A percentile compares a stretch with the other conserved stretches of the same genome.
These are phyloP conservation scores for Colletotrichum sp. DNA, from an alignment of 2,329 filamentous ascomycete genomes.

Conservation along the genomic window DNA sequence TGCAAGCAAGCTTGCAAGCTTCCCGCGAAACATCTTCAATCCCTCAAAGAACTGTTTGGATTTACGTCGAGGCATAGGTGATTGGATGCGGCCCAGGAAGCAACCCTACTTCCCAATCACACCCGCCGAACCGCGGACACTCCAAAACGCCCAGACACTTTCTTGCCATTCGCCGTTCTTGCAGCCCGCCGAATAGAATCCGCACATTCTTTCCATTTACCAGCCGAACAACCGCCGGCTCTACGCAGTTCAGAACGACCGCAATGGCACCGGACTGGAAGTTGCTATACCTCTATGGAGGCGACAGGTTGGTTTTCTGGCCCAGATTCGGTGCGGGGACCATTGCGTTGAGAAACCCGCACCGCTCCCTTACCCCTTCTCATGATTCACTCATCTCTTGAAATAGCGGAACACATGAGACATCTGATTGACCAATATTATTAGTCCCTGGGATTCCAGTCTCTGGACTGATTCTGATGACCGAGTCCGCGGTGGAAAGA, in stretches of 20 bases:
- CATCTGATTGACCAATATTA: neutral
- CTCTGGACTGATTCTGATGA: conserved; percentile 78
- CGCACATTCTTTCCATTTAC: neutral
- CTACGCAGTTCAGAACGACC: neutral
- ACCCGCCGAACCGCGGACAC: neutral
- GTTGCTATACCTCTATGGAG: conserved; percentile 43
- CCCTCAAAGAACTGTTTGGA: neutral
- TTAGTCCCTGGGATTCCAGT: conserved; percentile 61
- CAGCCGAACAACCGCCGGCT: neutral
- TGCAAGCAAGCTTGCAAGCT: neutral
- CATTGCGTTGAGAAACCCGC: neutral
- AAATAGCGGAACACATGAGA: neutral
- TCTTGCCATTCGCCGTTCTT: neutral
- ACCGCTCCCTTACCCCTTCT: neutral
- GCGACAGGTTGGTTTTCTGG: conserved; percentile 37
- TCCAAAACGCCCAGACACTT: neutral
- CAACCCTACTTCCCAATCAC: neutral
- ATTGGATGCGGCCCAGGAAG: neutral
- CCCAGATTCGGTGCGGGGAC: neutral
- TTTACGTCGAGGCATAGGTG: neutral
- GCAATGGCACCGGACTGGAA: conserved; percentile 17
- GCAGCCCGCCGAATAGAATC: neutral
- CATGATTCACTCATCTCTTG: too few relatives aligned
- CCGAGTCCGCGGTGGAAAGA: conserved; percentile 76
- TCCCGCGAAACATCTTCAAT: neutral